Evolutionary conservation across 1,284 basidiomycete genomes (phyloP).

Genomic region (Austroboletus niveus): DNA sequence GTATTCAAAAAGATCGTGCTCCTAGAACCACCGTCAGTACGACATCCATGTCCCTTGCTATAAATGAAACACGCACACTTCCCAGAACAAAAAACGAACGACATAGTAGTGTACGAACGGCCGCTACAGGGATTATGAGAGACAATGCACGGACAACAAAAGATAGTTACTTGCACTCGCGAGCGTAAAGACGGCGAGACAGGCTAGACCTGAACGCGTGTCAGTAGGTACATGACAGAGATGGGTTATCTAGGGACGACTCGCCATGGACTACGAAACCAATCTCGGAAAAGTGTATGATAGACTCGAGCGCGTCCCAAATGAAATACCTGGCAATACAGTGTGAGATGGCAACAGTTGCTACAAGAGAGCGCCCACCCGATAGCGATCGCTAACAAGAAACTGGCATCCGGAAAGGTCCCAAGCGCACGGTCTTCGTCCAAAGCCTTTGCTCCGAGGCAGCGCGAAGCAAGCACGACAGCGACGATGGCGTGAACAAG

Average conservation of each 20-base stretch:
- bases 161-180: conserved; percentile 50
- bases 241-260: conserved; percentile 1
- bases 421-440: conserved; percentile 48
- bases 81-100: conserved; percentile 72
- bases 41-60: not conserved
- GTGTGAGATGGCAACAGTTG: not conserved
- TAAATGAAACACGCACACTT: conserved; percentile 46
- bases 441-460: conserved; percentile 37
- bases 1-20: conserved; percentile 78
- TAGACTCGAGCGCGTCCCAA: conserved; percentile 52
- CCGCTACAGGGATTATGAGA: conserved; percentile 41
- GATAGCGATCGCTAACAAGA: conserved; percentile 42
- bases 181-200: conserved; percentile 56
- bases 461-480: conserved; percentile 42
- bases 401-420: conserved; percentile 40
- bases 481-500: conserved; percentile 46
- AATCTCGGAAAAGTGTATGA: conserved; percentile 46
- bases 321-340: conserved; percentile 44
- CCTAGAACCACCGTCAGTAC: conserved; percentile 34
- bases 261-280: conserved; percentile 69
- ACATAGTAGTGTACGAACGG: conserved; percentile 75
- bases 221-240: not conserved
- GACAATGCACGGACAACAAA: not conserved
- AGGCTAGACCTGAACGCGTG: conserved; percentile 46
- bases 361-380: conserved; percentile 38